Evolutionary conservation across 208 protist species (phyloP).

Genomic region (Acanthamoeba castellanii): DNA sequence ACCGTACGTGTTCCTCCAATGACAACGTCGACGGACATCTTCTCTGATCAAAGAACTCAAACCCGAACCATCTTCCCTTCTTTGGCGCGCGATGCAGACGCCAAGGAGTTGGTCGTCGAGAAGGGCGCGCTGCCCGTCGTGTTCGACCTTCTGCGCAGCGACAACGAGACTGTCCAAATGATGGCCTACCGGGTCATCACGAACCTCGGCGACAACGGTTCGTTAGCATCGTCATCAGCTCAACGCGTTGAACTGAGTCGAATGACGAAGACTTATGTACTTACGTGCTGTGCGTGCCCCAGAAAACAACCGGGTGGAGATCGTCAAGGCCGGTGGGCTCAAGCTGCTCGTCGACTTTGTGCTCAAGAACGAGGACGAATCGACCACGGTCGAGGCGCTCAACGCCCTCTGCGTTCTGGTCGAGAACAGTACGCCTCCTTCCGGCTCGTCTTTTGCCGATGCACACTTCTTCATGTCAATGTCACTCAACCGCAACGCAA

Average conservation of each 20-base stretch:
- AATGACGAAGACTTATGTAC: too few relatives aligned
- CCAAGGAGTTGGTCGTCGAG: slow-evolving; percentile 48
- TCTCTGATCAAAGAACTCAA: not conserved
- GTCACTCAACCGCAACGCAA: not conserved
- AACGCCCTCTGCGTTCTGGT: slow-evolving; percentile 2
- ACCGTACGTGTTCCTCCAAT: not conserved
- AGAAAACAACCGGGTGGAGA: slow-evolving; percentile 63
- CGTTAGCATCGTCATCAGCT: not conserved
- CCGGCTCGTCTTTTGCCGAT: not conserved
- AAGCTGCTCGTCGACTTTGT: slow-evolving; percentile 25
- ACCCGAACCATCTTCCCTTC: not conserved
- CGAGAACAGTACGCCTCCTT: slow-evolving; percentile 39
- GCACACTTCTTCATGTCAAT: not conserved
- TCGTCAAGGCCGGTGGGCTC: slow-evolving; percentile 54
- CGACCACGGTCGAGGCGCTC: slow-evolving; percentile 15
- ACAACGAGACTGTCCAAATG: not conserved
- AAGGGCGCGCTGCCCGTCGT: slow-evolving; percentile 47
- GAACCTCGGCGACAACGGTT: slow-evolving; percentile 71
- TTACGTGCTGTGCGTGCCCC: not conserved
- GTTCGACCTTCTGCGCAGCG: slow-evolving; percentile 38
- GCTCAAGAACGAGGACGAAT: slow-evolving; percentile 35
- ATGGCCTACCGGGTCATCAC: slow-evolving; percentile 72
- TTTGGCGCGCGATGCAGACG: slow-evolving; percentile 1
- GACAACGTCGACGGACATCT: not conserved
- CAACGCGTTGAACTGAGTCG: not conserved